These are phyloP conservation scores for Conringia planisiliqua DNA, from an alignment of 345 rosid species.

Conservation along the genomic window DNA sequence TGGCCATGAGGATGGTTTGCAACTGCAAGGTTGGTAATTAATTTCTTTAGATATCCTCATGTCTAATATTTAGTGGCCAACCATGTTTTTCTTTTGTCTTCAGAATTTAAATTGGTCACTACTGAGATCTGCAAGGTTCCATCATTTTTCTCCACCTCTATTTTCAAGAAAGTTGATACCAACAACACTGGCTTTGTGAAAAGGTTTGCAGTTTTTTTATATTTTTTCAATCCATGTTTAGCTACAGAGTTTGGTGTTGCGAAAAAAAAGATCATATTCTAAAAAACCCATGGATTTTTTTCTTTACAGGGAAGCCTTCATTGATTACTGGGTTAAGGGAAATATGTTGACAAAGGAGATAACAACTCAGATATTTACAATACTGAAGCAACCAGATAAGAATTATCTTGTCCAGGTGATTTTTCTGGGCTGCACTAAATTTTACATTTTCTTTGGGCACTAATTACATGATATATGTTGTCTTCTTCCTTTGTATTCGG, in stretches of 20 bases:
- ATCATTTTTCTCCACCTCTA: constrained; percentile 67
- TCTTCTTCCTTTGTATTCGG: neutral
- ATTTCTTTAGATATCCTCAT: neutral
- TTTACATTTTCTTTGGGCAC: neutral
- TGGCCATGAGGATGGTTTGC: constrained; percentile 68
- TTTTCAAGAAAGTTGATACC: constrained; percentile 75
- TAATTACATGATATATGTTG: neutral
- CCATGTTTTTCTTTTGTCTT: neutral
- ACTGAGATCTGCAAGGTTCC: constrained; percentile 93
- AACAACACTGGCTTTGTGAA: constrained; percentile 57
- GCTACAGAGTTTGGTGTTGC: neutral
- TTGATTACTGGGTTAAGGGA: constrained; percentile 77
- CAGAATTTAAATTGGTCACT: constrained; percentile 68
- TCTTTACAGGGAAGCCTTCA: constrained; percentile 63
- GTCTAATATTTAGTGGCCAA: neutral
- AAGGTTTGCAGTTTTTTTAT: constrained; percentile 50
- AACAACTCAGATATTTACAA: constrained; percentile 63
- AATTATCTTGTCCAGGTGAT: constrained; percentile 76
- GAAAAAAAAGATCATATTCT: neutral
- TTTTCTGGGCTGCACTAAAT: neutral
- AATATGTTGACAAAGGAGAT: constrained; percentile 72
- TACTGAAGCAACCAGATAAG: constrained; percentile 72
- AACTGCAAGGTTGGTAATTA: constrained; percentile 51
- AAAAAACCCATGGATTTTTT: neutral
- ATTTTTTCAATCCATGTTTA: neutral